phyloP scores from a whole-genome alignment of 2,329 filamentous ascomycete species.

The Cercospora sojina region DNA sequence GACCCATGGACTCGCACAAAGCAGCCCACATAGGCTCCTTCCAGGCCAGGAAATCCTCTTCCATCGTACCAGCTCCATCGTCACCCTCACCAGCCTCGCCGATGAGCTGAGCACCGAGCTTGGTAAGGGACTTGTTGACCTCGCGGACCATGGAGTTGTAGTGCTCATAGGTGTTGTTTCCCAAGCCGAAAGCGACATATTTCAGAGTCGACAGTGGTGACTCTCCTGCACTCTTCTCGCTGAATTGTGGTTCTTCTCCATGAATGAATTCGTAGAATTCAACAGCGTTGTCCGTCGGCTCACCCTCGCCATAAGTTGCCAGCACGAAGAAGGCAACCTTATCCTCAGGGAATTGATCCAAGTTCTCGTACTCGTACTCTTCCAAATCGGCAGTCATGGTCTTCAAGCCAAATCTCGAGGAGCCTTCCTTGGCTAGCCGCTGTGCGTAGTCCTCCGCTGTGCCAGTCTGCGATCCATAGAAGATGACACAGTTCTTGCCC shows the following conservation, averaged over 20 bases:
- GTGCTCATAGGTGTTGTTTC: constrained; percentile 99
- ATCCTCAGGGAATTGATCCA: constrained; percentile 83
- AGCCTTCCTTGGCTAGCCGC: constrained; percentile 92
- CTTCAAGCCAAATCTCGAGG: constrained; percentile 91
- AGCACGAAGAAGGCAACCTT: constrained; percentile 94
- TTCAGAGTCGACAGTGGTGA: constrained; percentile 78
- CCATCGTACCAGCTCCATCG: constrained; percentile 97
- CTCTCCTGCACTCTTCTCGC: constrained; percentile 64
- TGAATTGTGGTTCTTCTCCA: constrained; percentile 77
- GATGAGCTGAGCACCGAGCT: constrained; percentile 79
- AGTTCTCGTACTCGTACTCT: constrained; percentile 94
- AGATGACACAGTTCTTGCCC: constrained; percentile 95
- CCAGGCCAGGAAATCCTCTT: constrained; percentile 98
- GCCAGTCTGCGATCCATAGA: constrained; percentile 97
- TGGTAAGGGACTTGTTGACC: constrained; percentile 76
- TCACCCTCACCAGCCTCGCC: constrained; percentile 92
- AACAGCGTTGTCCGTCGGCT: constrained; percentile 97
- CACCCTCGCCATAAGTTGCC: constrained; percentile 96
- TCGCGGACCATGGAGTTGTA: constrained; percentile 99
- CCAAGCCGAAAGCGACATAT: constrained; percentile 92
- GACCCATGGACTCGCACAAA: constrained; percentile 74
- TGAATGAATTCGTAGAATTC: constrained; percentile 98
- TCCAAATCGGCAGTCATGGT: constrained; percentile 98
- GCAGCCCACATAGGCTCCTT: constrained; percentile 98
- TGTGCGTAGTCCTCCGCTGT: constrained; percentile 98